A percentile compares a stretch with the other conserved stretches of the same genome.
Conservation (phyloP, 75 land plant genomes). For the Picea glauca region DNA sequence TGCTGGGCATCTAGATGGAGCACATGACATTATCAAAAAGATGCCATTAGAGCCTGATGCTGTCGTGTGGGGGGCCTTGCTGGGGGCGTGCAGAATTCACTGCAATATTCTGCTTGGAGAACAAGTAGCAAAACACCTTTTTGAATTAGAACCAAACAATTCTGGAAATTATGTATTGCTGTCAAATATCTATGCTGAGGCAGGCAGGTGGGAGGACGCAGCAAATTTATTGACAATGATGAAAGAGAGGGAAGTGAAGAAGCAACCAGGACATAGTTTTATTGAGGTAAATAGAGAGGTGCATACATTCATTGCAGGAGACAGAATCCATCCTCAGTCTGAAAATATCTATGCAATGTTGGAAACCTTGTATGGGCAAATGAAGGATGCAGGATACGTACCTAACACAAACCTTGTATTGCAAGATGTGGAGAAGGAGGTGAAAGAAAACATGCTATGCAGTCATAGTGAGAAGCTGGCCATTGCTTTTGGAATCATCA, state of each 20-base stretch:
- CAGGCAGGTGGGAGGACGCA: conserved; percentile 13
- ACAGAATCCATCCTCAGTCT: background rate
- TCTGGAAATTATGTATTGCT: conserved; percentile 11
- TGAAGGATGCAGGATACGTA: conserved; percentile 8
- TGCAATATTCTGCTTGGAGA: conserved; percentile 16
- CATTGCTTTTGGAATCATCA: conserved; percentile 10
- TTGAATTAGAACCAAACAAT: conserved; percentile 16
- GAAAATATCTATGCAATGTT: background rate
- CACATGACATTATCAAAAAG: too few relatives aligned
- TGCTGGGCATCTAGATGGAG: too few relatives aligned
- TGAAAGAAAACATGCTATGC: background rate
- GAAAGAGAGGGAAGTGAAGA: conserved; percentile 16
- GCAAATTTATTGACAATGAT: background rate
- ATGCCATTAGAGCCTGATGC: conserved; percentile 55
- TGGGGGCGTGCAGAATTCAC: conserved; percentile 19
- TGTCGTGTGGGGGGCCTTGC: conserved; percentile 12
- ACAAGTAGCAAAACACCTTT: conserved; percentile 8
- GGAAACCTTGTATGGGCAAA: background rate
- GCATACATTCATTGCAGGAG: conserved; percentile 6
- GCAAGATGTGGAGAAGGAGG: background rate
- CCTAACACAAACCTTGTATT: background rate
- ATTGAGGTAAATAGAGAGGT: conserved; percentile 26
- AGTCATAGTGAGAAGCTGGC: conserved; percentile 16
- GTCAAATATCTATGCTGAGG: conserved; percentile 16
- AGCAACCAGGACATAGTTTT: conserved; percentile 45